These are phyloP conservation scores for Myriosclerotinia duriaeana DNA, from an alignment of 2,329 filamentous ascomycete species.

Conservation along the genomic window DNA sequence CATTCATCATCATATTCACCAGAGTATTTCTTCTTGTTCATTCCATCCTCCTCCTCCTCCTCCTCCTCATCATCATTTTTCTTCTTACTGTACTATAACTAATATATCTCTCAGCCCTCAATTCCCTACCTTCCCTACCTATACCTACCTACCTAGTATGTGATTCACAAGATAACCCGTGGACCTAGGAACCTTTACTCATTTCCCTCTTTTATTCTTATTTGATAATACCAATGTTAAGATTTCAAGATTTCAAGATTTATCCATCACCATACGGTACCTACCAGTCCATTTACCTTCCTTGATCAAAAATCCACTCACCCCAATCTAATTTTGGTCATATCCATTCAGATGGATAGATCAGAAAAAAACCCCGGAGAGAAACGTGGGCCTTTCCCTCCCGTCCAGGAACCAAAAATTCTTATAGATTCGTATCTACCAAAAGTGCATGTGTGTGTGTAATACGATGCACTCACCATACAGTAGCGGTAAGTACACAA, in stretches of 20 bases:
- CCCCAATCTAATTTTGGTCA: neutral
- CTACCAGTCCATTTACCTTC: neutral
- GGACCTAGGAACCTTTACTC: too few species aligned
- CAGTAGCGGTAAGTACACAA: neutral
- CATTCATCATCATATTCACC: too few species aligned
- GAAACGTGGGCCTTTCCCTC: conserved; percentile 6
- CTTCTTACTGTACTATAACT: too few species aligned
- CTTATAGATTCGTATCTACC: conserved; percentile 1
- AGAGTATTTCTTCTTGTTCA: neutral
- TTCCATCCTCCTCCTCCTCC: neutral
- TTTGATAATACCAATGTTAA: neutral
- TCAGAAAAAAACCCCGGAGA: conserved; percentile 12
- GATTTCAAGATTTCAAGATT: neutral
- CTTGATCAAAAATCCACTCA: neutral
- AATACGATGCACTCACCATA: neutral
- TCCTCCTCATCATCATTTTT: neutral
- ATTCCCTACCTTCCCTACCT: neutral
- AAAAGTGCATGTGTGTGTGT: too few species aligned
- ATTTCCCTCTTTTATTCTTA: neutral
- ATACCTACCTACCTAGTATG: too few species aligned
- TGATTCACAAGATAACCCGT: too few species aligned
- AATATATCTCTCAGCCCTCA: too few species aligned
- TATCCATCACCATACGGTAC: neutral
- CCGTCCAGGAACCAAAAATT: neutral
- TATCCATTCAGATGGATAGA: neutral